Base-by-base conservation (phyloP, 441 rosid species). In the Erodium moschatum region DNA sequence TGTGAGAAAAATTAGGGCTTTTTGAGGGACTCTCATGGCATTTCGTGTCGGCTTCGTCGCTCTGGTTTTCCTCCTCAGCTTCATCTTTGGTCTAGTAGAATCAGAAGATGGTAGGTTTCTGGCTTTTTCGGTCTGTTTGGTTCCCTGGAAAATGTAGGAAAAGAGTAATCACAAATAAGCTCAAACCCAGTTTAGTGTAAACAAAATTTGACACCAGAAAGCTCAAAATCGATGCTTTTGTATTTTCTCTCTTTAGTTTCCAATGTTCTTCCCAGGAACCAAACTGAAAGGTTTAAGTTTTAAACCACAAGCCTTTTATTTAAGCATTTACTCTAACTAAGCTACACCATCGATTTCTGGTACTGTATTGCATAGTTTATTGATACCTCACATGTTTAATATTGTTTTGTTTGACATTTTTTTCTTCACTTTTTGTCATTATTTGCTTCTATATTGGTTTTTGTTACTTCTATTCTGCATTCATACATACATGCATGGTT, bases 81-180 rank as follows among this genome's bases (percentile, higher is more conserved):
- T 83, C 70, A 69, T 83, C 67, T 68, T 76, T 50, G 81, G 74
- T 71, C 72, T 81, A 31, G 89, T 75, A 64, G 76, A 72, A 50
- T 86, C 90, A 6, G 93, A 89, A 4, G 88, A 91, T 20, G 97
- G 99, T 89, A 76, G 83, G 92, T 62, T 58, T 44, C 65, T 31
- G n/a, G 42, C 19, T 67, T 69, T n/a, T 42, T 50, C 16, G 52
- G n/a, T n/a, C 20, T 61, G 48, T 60, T 72, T 67, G 66, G 67
- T 27, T 44, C 7, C 21, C 35, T 24, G 54, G 68, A 74, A 68
- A 56, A 65, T 67, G 54, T 2, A 46, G 52, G 52, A n/a, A 46
- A 46, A 8, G 29, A 33, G 16, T 1, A 5, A 19, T 18, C 29
- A 1, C 6, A 50, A 50, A 5, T n/a, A 50, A 50, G 18, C 8